These are phyloP conservation scores for Mycena pura DNA, from an alignment of 768 basidiomycete species.

Conservation along the genomic window DNA sequence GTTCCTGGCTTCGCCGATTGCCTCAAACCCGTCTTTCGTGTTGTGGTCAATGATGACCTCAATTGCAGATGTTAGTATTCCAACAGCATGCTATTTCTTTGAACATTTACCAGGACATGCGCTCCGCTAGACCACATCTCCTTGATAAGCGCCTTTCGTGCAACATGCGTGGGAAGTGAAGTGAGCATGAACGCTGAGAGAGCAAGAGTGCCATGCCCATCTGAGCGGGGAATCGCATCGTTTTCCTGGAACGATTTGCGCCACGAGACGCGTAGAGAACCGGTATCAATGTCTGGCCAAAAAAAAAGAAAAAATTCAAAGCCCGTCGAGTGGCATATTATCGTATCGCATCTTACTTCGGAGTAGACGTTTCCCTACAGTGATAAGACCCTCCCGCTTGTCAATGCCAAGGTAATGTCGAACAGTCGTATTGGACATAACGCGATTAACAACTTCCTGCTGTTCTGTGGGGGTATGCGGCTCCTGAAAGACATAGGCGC, in stretches of 20 bases:
- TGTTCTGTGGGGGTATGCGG: constrained; percentile 26
- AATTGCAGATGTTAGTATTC: constrained; percentile 7
- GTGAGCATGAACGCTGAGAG: constrained; percentile 88
- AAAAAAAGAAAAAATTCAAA: not conserved
- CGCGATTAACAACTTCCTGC: constrained; percentile 38
- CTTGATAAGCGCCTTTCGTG: constrained; percentile 71
- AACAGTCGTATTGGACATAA: constrained; percentile 58
- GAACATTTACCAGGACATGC: constrained; percentile 67
- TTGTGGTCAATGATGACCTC: constrained; percentile 90
- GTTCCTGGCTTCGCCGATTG: constrained; percentile 79
- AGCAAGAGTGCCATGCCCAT: constrained; percentile 65
- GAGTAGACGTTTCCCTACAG: constrained; percentile 70
- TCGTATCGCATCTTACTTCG: constrained; percentile 50
- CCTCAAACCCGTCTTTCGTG: constrained; percentile 75
- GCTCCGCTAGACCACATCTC: constrained; percentile 95
- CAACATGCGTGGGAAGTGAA: constrained; percentile 65
- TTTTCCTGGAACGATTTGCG: constrained; percentile 62
- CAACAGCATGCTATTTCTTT: constrained; percentile 8
- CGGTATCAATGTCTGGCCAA: constrained; percentile 52
- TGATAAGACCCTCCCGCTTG: constrained; percentile 71
- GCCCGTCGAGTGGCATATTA: not conserved
- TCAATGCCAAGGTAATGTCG: constrained; percentile 78
- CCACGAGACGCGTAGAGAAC: constrained; percentile 56
- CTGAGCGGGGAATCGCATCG: constrained; percentile 45
- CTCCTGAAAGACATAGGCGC: constrained; percentile 70